Base-by-base conservation (phyloP, 1,284 basidiomycete genomes). In the Lignosus rhinocerotis region DNA sequence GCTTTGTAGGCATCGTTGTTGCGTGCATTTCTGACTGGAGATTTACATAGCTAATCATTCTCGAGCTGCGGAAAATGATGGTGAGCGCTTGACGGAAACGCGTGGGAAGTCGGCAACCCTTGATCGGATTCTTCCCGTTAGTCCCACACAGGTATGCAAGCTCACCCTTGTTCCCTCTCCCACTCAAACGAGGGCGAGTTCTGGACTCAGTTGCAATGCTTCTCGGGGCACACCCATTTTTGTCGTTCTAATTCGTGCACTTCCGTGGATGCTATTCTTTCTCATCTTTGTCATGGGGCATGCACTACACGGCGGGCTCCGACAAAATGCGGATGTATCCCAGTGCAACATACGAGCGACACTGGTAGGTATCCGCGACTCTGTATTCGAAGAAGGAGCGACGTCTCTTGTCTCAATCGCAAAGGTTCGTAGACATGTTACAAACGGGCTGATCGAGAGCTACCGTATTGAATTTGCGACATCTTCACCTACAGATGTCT, bases 111-210 rank as follows among this genome's bases (percentile, higher is more conserved):
- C 14, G 36, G n/a, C 16, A 39, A 49, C 39, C 53, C 57, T 51
- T 49, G 50, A 59, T 59, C 50, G 54, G 47, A 51, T 55, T 55
- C 25, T 17, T 41, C 48, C 54, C 55, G 57, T 46, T 45, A 33
- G 31, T 16, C 14, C 57, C 58, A 19, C 58, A 62, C 57, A 47
- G 9, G 16, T 30, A 14, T 17, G 38, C 43, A 34, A 36, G 16
- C 42, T 46, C 36, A 48, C n/a, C 43, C 60, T 52, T 54, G 48
- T 59, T 48, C 43, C 57, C 42, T 17, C 48, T 53, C 54, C 39
- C 17, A 10, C 34, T 51, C 30, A 36, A 54, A 62, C 51, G 49
- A 30, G 51, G 58, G 61, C 48, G 42, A n/a, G 45, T 45, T 52
- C 57, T 62, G 21, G 39, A 25, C 30, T 52, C 34, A 19, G 44